A percentile compares a stretch with the other conserved stretches of the same genome.
These are phyloP conservation scores for Exophiala alcalophila DNA, from an alignment of 2,329 filamentous ascomycete species.

Conservation along the genomic window DNA sequence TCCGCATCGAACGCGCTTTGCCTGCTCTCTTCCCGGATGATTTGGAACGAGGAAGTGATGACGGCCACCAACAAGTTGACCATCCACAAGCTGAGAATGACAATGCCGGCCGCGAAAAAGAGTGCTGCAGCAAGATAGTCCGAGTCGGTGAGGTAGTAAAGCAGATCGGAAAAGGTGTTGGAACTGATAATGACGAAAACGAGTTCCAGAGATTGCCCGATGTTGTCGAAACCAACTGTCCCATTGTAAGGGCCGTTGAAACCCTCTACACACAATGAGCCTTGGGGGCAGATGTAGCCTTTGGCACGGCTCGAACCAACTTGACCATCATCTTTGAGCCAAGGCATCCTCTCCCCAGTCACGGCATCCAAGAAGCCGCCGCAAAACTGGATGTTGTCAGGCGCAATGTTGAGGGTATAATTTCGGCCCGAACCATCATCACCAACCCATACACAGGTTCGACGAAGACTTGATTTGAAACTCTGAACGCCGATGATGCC, in stretches of 20 bases:
- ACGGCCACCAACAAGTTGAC: conserved; percentile 93
- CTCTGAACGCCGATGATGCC: conserved; percentile 95
- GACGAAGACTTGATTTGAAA: conserved; percentile 79
- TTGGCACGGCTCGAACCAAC: conserved; percentile 61
- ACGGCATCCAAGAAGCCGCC: conserved; percentile 71
- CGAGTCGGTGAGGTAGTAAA: conserved; percentile 89
- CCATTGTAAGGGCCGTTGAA: conserved; percentile 69
- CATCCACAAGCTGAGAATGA: conserved; percentile 94
- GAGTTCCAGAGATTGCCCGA: conserved; percentile 83
- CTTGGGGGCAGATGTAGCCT: conserved; percentile 81
- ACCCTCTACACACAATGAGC: conserved; percentile 79
- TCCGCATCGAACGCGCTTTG: conserved; percentile 86
- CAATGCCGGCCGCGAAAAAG: conserved; percentile 69
- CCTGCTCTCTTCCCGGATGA: conserved; percentile 94
- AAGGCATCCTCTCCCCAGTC: conserved; percentile 61
- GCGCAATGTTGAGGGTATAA: conserved; percentile 47
- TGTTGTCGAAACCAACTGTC: conserved; percentile 94
- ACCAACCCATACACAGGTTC: conserved; percentile 75
- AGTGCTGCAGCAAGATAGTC: conserved; percentile 85
- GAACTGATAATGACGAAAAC: conserved; percentile 99
- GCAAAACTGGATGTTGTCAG: conserved; percentile 72
- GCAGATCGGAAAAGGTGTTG: conserved; percentile 91
- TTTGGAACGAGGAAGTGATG: conserved; percentile 96
- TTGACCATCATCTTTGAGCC: conserved; percentile 59
- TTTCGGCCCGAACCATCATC: conserved; percentile 45